These are phyloP conservation scores for Alternaria ethzedia DNA, from an alignment of 2,329 filamentous ascomycete species.

Conservation along the genomic window DNA sequence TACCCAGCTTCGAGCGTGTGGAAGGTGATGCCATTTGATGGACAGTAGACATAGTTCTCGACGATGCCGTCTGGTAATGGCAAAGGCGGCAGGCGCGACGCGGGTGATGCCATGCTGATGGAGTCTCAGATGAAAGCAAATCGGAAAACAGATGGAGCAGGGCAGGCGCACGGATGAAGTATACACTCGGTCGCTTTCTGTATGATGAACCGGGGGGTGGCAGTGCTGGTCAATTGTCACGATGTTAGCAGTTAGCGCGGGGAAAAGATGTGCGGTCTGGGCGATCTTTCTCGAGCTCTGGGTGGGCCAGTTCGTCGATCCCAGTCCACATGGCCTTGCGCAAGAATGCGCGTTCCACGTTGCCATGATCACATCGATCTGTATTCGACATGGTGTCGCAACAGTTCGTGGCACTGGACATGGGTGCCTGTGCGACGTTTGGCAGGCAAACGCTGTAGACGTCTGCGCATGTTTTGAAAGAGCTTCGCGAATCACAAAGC, in stretches of 20 bases:
- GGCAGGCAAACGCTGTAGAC: neutral
- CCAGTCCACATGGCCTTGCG: neutral
- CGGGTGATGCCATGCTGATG: slow-evolving; percentile 3
- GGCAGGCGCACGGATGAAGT: neutral
- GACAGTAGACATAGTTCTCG: slow-evolving; percentile 64
- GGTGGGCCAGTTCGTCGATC: slow-evolving; percentile 1
- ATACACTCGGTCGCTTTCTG: neutral
- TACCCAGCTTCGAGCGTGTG: slow-evolving; percentile 65
- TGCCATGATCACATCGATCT: neutral
- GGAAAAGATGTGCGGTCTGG: neutral
- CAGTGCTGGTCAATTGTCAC: neutral
- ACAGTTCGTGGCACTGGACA: neutral
- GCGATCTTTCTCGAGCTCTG: neutral
- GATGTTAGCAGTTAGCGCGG: neutral
- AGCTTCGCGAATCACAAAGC: neutral
- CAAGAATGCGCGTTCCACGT: neutral
- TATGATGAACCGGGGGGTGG: neutral
- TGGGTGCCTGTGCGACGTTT: neutral
- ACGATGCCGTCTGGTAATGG: slow-evolving; percentile 63
- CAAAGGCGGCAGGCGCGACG: slow-evolving; percentile 49
- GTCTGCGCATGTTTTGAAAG: neutral
- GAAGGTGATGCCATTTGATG: slow-evolving; percentile 63
- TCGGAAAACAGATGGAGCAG: neutral
- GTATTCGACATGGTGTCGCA: neutral
- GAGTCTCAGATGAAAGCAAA: neutral